Conservation (phyloP, 2,329 filamentous ascomycete genomes). For the Onygenales sp. region DNA sequence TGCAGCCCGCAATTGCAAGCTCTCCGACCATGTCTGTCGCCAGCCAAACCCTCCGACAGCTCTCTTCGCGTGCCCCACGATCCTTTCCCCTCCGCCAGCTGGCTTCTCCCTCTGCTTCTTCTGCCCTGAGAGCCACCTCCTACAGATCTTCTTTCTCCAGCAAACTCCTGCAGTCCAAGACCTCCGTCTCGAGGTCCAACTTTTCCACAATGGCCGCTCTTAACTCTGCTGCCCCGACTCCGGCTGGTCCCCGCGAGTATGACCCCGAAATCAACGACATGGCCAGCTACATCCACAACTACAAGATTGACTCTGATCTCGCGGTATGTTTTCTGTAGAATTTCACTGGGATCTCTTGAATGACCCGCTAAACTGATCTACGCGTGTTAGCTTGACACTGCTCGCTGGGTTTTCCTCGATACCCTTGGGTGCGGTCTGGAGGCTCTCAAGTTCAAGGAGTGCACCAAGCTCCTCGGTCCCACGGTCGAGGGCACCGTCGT, state of each 20-base stretch:
- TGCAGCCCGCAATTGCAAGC: neutral
- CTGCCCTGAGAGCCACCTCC: conserved; percentile 16
- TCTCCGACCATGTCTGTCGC: conserved; percentile 28
- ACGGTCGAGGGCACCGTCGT: conserved; percentile 83
- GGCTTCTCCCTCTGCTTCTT: conserved; percentile 36
- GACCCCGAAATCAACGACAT: conserved; percentile 94
- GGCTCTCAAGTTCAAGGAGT: conserved; percentile 90
- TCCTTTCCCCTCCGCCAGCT: conserved; percentile 32
- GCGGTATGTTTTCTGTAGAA: conserved; percentile 55
- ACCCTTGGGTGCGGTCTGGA: conserved; percentile 95
- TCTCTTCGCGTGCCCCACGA: conserved; percentile 32
- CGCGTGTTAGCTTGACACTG: conserved; percentile 67
- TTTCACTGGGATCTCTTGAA: neutral
- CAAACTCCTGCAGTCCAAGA: conserved; percentile 13
- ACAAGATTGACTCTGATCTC: conserved; percentile 80
- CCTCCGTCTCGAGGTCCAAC: conserved; percentile 19
- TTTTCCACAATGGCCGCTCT: conserved; percentile 37
- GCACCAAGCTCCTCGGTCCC: conserved; percentile 87
- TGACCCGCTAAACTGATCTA: conserved; percentile 1
- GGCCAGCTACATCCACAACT: conserved; percentile 88
- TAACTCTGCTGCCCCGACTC: conserved; percentile 28
- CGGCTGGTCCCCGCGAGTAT: conserved; percentile 48
- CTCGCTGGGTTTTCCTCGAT: conserved; percentile 92
- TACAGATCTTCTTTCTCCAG: conserved; percentile 22
- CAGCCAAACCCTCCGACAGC: conserved; percentile 30